Percentiles rank a stretch among this genome's conserved stretches.
These are phyloP conservation scores for Trichopus zeylanicus DNA, from an alignment of 116 monocot species.

Conservation along the genomic window DNA sequence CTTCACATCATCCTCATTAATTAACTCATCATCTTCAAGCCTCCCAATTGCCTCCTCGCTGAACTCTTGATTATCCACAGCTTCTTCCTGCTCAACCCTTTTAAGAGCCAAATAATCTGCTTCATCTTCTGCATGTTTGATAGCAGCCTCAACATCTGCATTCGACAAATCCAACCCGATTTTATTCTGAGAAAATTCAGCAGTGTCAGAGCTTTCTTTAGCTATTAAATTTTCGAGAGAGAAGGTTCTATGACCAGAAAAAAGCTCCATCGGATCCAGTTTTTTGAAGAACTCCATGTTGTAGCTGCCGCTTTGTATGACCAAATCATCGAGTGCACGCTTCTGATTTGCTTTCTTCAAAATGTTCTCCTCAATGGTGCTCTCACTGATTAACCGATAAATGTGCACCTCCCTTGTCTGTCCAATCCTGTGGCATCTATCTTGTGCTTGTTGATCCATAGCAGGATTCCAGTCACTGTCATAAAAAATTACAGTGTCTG, in stretches of 20 bases:
- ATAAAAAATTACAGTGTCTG: slow-evolving; percentile 99
- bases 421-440: slow-evolving; percentile 97
- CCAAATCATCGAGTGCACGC: slow-evolving; percentile 92
- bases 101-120: slow-evolving; percentile 99
- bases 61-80: slow-evolving; percentile 98
- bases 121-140: slow-evolving; percentile 96
- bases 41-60: slow-evolving; percentile 75
- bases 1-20: slow-evolving; percentile 74
- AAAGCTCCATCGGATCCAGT: slow-evolving; percentile 92
- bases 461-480: slow-evolving; percentile 99
- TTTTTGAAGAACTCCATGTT: slow-evolving; percentile 98
- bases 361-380: slow-evolving; percentile 98
- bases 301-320: slow-evolving; percentile 97
- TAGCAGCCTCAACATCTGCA: slow-evolving; percentile 96
- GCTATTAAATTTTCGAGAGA: slow-evolving; percentile 18
- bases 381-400: slow-evolving; percentile 87
- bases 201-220: slow-evolving; percentile 16
- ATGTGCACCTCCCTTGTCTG: slow-evolving; percentile 98
- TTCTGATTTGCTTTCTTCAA: slow-evolving; percentile 99
- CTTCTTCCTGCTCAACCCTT: slow-evolving; percentile 89
- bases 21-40: slow-evolving; percentile 74
- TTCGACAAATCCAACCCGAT: slow-evolving; percentile 37
- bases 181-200: slow-evolving; percentile 21
- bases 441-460: slow-evolving; percentile 99
- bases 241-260: slow-evolving; percentile 56